Evolutionary conservation across 768 basidiomycete species (phyloP).

Genomic region (Tricholoma matsutake): DNA sequence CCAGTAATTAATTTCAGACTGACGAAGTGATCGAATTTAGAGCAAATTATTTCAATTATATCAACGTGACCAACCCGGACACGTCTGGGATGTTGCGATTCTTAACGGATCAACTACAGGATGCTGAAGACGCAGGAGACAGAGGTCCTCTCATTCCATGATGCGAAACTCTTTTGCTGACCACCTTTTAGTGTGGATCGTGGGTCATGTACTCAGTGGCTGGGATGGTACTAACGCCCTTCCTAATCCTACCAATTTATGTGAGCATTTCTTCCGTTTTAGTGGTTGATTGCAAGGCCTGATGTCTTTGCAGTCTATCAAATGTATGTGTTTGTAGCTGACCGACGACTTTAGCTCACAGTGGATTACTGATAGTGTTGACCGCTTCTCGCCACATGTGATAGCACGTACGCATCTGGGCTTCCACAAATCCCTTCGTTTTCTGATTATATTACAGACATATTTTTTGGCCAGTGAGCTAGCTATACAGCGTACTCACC

Average conservation of each 20-base stretch:
- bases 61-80: conserved; percentile 69
- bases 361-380: conserved; percentile 44
- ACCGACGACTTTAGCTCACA: not conserved
- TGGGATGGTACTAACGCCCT: conserved; percentile 74
- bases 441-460: conserved; percentile 36
- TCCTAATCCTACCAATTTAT: conserved; percentile 64
- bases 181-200: conserved; percentile 41
- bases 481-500: conserved; percentile 4
- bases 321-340: conserved; percentile 28
- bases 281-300: not conserved
- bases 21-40: conserved; percentile 24
- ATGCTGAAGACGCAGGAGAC: conserved; percentile 73
- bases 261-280: conserved; percentile 35
- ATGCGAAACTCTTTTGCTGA: not conserved
- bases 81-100: conserved; percentile 74
- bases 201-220: conserved; percentile 56
- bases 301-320: conserved; percentile 30
- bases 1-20: not conserved
- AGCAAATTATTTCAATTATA: conserved; percentile 73
- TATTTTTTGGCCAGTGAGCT: conserved; percentile 78
- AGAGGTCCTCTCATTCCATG: conserved; percentile 38
- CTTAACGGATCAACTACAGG: conserved; percentile 74
- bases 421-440: not conserved
- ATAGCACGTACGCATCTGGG: conserved; percentile 54
- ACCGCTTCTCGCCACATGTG: conserved; percentile 74